Base-by-base conservation (phyloP, 208 protist species). In the Trichomonas tenax region DNA sequence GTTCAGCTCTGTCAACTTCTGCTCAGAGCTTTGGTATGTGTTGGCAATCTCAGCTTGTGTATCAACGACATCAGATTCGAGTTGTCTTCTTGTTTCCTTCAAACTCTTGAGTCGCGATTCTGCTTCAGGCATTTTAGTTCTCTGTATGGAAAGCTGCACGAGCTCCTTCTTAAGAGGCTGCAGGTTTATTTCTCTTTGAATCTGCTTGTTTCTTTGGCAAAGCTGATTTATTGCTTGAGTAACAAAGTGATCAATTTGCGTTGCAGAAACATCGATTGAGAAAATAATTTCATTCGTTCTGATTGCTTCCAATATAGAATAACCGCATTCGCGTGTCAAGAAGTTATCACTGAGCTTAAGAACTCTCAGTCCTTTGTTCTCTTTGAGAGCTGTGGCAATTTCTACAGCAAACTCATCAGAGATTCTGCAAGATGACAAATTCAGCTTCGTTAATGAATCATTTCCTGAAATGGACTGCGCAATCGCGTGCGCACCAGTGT, bases 71-170 rank as follows among this genome's bases (percentile, higher is more conserved):
- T 93, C 86, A 49, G 40, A 49, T 93, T 93, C 86, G 11, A 93
- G 26, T 38, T n/a, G 26, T 9, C 44, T 44, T 58, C 86, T 41
- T 38, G 40, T 93, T 17, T 40, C 44, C 15, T 93, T 51, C 31
- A 93, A 93, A 15, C 31, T 34, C 9, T 48, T 40, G n/a, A 93
- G n/a, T 17, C 44, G 6, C 2, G 14, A 48, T 34, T 51, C 44
- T 38, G 86, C 86, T 93, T 93, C 86, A 26, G 86, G 86, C 86
- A 93, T 58, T 51, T 93, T 93, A 6, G 86, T 93, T 38, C 86
- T 48, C 51, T 93, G 86, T 6, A 93, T 93, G 3, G 86, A 93
- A 34, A 93, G 31, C 31, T 93, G 86, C 34, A 93, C 86, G 40
- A 93, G 17, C 46, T 93, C 40, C 15, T 93, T 93, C 26, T 93